Percentiles rank a stretch among this genome's conserved stretches.
phyloP scores from a whole-genome alignment of 306 rosid species.

The Senna tora region DNA sequence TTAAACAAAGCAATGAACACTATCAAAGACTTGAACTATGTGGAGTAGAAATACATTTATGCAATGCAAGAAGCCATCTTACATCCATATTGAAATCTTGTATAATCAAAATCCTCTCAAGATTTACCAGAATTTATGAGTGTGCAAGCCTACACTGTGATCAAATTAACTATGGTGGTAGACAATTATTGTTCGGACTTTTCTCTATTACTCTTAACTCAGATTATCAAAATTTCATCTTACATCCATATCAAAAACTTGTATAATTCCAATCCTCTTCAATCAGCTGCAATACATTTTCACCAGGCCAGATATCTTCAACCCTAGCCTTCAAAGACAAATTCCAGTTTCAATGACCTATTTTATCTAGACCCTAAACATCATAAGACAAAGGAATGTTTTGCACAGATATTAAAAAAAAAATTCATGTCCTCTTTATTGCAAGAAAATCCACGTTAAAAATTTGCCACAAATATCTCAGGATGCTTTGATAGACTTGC shows the following conservation, averaged over 20 bases:
- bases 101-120: background rate
- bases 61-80: background rate
- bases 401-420: background rate
- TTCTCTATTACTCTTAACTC: slow-evolving; percentile 7
- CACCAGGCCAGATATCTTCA: slow-evolving; percentile 26
- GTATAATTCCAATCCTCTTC: background rate
- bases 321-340: slow-evolving; percentile 35
- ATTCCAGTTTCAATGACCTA: slow-evolving; percentile 24
- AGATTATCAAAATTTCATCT: slow-evolving; percentile 9
- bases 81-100: background rate
- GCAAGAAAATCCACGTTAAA: slow-evolving; percentile 1
- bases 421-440: background rate
- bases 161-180: background rate
- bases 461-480: slow-evolving; percentile 37
- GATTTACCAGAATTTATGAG: background rate
- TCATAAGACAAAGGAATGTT: background rate
- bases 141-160: background rate
- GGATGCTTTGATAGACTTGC: slow-evolving; percentile 53
- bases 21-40: background rate
- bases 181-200: background rate
- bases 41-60: no score
- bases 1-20: slow-evolving; percentile 25
- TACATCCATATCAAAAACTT: slow-evolving; percentile 14
- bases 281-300: background rate
- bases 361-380: slow-evolving; percentile 26